Evolutionary conservation across 2,329 filamentous ascomycete genomes (phyloP).

Genomic region (Immersiporthe knoxdaviesiana): DNA sequence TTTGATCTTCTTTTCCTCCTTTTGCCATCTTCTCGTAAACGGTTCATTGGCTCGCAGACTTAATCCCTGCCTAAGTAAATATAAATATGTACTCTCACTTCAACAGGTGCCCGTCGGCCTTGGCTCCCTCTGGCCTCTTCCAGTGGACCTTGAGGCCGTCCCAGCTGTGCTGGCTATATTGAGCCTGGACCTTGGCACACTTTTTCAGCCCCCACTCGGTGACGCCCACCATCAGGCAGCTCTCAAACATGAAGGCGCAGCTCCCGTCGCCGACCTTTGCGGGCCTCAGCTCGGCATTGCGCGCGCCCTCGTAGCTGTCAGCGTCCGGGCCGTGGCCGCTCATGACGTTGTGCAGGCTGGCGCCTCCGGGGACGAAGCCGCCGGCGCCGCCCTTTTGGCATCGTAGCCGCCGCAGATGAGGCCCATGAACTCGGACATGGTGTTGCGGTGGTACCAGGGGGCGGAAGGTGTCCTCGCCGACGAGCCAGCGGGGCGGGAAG

Average conservation of each 20-base stretch:
- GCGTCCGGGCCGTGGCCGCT: slow-evolving; percentile 67
- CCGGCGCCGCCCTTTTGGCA: slow-evolving; percentile 59
- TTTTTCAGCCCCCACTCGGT: slow-evolving; percentile 69
- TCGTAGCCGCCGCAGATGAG: slow-evolving; percentile 63
- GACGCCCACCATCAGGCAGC: slow-evolving; percentile 70
- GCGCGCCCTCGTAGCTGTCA: slow-evolving; percentile 58
- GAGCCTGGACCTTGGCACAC: slow-evolving; percentile 63
- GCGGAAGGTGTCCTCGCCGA: slow-evolving; percentile 70
- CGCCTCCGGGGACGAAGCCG: slow-evolving; percentile 63
- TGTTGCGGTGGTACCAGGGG: slow-evolving; percentile 75
- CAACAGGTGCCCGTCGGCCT: slow-evolving; percentile 33
- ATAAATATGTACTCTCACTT: slow-evolving; percentile 29
- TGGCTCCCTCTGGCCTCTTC: slow-evolving; percentile 30
- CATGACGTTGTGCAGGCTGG: slow-evolving; percentile 71
- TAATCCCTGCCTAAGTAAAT: no score
- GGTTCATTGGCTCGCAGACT: no score
- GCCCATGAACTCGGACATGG: slow-evolving; percentile 68
- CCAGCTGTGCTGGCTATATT: slow-evolving; percentile 85
- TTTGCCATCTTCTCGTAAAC: no score
- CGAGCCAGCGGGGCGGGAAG: slow-evolving; percentile 73
- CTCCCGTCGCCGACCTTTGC: slow-evolving; percentile 62
- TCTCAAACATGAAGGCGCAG: slow-evolving; percentile 73
- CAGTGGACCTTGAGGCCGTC: slow-evolving; percentile 63
- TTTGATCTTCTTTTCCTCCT: neutral
- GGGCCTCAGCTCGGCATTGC: slow-evolving; percentile 57